Evolutionary conservation across 2,329 filamentous ascomycete genomes (phyloP).

Genomic region (Lecanicillium sp.): DNA sequence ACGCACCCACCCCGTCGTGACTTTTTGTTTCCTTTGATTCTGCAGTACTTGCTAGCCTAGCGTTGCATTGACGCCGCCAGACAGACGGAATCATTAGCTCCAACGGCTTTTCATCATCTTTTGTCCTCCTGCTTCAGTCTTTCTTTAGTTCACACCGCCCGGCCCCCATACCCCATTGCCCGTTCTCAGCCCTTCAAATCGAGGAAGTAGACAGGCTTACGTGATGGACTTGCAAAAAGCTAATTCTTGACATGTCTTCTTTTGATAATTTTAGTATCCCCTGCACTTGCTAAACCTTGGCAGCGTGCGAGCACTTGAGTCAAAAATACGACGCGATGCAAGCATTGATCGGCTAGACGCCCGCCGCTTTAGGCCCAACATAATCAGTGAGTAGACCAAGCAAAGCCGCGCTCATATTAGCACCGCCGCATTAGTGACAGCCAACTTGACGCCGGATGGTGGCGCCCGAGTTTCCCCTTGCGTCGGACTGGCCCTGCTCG

Average conservation of each 20-base stretch:
- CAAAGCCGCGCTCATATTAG: too few species aligned
- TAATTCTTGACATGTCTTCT: not conserved
- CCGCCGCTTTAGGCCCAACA: slow-evolving; percentile 64
- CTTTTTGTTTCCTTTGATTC: not conserved
- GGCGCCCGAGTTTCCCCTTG: not conserved
- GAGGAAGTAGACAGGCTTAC: not conserved
- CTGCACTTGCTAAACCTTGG: slow-evolving; percentile 61
- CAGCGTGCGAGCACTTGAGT: slow-evolving; percentile 56
- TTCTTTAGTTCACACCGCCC: not conserved
- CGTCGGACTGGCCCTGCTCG: not conserved
- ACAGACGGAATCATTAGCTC: too few species aligned
- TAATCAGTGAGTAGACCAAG: slow-evolving; percentile 47
- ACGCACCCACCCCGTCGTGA: not conserved
- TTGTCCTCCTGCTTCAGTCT: not conserved
- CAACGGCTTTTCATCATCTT: not conserved
- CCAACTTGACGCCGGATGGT: not conserved
- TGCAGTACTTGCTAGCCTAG: too few species aligned
- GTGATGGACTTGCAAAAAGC: not conserved
- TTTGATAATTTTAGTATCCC: slow-evolving; percentile 56
- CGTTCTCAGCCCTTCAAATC: too few species aligned
- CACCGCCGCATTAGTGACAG: not conserved
- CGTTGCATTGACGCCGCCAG: not conserved
- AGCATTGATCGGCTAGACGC: slow-evolving; percentile 49
- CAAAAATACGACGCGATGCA: slow-evolving; percentile 46
- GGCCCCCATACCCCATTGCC: too few species aligned